Conservation (phyloP, 805 yeast genomes). For the Lipomyces sp. region DNA sequence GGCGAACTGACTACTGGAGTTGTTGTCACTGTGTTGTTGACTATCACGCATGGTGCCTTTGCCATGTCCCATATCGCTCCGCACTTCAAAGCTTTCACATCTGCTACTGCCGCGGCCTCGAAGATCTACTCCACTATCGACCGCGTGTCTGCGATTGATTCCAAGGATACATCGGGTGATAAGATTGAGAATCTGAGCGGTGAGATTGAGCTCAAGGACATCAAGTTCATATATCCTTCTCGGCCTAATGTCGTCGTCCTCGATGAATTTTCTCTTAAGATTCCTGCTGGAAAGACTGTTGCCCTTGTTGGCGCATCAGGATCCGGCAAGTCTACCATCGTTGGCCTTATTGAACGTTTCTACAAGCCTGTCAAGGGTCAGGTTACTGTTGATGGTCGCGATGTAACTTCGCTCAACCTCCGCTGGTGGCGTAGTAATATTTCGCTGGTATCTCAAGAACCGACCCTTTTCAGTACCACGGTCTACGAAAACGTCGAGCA, state of each 20-base stretch:
- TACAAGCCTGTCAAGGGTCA: conserved; percentile 79
- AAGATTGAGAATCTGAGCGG: conserved; percentile 50
- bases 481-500: conserved; percentile 80
- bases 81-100: conserved; percentile 46
- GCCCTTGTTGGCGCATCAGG: conserved; percentile 98
- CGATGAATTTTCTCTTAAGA: conserved; percentile 71
- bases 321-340: conserved; percentile 89
- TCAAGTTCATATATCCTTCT: conserved; percentile 82
- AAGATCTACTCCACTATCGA: conserved; percentile 50
- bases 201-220: conserved; percentile 80
- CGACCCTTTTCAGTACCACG: conserved; percentile 87
- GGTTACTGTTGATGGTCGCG: conserved; percentile 82
- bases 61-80: conserved; percentile 51
- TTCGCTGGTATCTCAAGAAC: conserved; percentile 96
- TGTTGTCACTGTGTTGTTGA: conserved; percentile 40
- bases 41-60: conserved; percentile 51
- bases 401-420: conserved; percentile 71
- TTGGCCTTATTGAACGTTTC: conserved; percentile 83
- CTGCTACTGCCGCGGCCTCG: conserved; percentile 49
- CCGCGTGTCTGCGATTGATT: conserved; percentile 48
- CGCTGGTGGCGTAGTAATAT: conserved; percentile 74
- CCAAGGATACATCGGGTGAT: conserved; percentile 39
- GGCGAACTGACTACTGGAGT: conserved; percentile 37
- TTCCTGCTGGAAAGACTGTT: conserved; percentile 87
- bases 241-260: conserved; percentile 81